These are phyloP conservation scores for Pseudogymnoascus sp. DNA, from an alignment of 2,329 filamentous ascomycete species.

Conservation along the genomic window DNA sequence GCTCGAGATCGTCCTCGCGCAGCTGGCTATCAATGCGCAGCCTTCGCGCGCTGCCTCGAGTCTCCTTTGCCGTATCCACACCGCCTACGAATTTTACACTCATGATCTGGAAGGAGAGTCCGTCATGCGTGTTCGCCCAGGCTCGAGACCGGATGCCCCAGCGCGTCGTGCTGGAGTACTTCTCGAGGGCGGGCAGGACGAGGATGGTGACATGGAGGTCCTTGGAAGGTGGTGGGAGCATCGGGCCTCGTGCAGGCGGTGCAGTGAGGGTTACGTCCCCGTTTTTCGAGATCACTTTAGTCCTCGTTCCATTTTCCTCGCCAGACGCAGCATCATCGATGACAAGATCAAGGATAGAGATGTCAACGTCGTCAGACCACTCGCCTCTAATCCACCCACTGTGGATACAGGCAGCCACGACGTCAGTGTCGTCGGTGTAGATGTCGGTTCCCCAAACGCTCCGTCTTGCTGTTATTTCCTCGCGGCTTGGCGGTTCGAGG, in stretches of 20 bases:
- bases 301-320: conserved; percentile 18
- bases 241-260: conserved; percentile 53
- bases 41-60: conserved; percentile 35
- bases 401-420: conserved; percentile 87
- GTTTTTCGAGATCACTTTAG: conserved; percentile 27
- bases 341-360: conserved; percentile 54
- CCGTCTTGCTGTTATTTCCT: conserved; percentile 73
- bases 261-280: conserved; percentile 37
- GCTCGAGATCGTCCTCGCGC: conserved; percentile 16
- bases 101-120: conserved; percentile 76
- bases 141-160: conserved; percentile 76
- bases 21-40: conserved; percentile 17
- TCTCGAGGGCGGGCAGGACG: conserved; percentile 69
- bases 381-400: conserved; percentile 86
- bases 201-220: conserved; percentile 84
- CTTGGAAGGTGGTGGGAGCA: conserved; percentile 55
- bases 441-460: conserved; percentile 90
- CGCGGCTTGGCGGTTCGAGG: conserved; percentile 58
- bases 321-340: conserved; percentile 30
- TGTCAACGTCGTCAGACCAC: conserved; percentile 72
- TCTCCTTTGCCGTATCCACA: conserved; percentile 41
- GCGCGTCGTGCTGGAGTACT: conserved; percentile 66
- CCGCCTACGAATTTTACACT: conserved; percentile 82
- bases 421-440: conserved; percentile 93
- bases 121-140: conserved; percentile 54